Percentiles rank a stretch among this genome's conserved stretches.
phyloP scores from a whole-genome alignment of 257 asterid genomes.

The Penstemon newberryi region DNA sequence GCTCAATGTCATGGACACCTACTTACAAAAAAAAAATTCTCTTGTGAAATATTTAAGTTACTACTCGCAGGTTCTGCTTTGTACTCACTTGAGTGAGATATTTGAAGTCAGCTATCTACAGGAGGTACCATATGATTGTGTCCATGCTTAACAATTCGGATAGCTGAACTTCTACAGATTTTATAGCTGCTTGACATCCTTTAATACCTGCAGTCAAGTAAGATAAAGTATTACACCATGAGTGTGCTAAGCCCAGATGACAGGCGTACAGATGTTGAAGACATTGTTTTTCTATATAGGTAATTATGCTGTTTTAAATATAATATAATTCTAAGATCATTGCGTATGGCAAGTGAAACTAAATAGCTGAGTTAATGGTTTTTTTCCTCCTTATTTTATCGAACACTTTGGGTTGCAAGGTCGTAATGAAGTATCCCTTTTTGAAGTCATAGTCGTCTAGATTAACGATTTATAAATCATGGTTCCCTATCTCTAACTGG shows the following conservation, averaged over 20 bases:
- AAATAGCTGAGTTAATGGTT: neutral
- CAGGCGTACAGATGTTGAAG: slow-evolving; percentile 58
- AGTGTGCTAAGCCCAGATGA: slow-evolving; percentile 84
- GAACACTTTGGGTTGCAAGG: slow-evolving; percentile 10
- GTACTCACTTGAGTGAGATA: slow-evolving; percentile 93
- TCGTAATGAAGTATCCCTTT: neutral
- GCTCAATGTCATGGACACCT: neutral
- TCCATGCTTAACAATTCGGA: slow-evolving; percentile 26
- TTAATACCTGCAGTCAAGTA: slow-evolving; percentile 60
- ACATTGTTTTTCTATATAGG: slow-evolving; percentile 85
- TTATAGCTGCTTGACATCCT: slow-evolving; percentile 18
- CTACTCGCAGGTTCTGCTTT: slow-evolving; percentile 70
- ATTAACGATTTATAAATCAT: neutral
- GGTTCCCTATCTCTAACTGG: slow-evolving; percentile 3
- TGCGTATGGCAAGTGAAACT: slow-evolving; percentile 3
- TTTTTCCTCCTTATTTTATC: slow-evolving; percentile 7
- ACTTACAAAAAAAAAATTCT: no score
- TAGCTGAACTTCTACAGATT: slow-evolving; percentile 27
- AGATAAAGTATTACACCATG: slow-evolving; percentile 86
- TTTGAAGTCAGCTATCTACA: slow-evolving; percentile 65
- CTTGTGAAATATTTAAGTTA: slow-evolving; percentile 4
- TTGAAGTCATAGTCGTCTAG: slow-evolving; percentile 8
- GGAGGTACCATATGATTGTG: slow-evolving; percentile 54
- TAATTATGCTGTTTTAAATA: slow-evolving; percentile 29
- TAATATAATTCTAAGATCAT: slow-evolving; percentile 10